Evolutionary conservation across 2,329 filamentous ascomycete species (phyloP).

Genomic region (Exophiala aquamarina): DNA sequence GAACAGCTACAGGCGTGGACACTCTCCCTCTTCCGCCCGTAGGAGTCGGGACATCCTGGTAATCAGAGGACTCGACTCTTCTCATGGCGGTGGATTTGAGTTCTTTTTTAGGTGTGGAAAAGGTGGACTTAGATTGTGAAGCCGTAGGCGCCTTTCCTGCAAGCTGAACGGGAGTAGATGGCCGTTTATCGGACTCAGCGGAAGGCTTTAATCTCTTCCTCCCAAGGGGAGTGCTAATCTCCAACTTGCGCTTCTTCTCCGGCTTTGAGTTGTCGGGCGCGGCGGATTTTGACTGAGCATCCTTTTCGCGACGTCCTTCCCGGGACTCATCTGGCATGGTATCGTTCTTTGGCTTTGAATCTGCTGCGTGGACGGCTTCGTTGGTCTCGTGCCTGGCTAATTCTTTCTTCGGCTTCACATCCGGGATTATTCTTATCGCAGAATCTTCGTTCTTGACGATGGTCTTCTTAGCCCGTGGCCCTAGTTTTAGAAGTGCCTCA

Average conservation of each 20-base stretch:
- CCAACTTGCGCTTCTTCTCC: slow-evolving; percentile 25
- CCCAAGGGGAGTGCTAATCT: slow-evolving; percentile 13
- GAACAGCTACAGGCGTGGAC: slow-evolving; percentile 28
- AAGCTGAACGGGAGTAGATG: slow-evolving; percentile 37
- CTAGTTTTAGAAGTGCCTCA: slow-evolving; percentile 46
- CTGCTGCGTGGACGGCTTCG: slow-evolving; percentile 24
- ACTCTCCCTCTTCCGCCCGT: slow-evolving; percentile 29
- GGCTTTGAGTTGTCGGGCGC: slow-evolving; percentile 11
- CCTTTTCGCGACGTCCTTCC: slow-evolving; percentile 16
- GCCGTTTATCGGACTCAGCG: slow-evolving; percentile 29
- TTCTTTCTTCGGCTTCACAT: slow-evolving; percentile 14
- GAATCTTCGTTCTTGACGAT: slow-evolving; percentile 8
- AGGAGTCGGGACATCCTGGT: slow-evolving; percentile 41
- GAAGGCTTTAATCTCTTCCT: slow-evolving; percentile 29
- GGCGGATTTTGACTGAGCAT: slow-evolving; percentile 4
- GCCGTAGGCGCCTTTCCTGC: slow-evolving; percentile 35
- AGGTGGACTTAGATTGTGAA: slow-evolving; percentile 28
- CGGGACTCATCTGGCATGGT: slow-evolving; percentile 2
- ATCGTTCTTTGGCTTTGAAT: slow-evolving; percentile 12
- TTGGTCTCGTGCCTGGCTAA: slow-evolving; percentile 17
- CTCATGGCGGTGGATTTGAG: slow-evolving; percentile 38
- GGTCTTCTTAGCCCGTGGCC: slow-evolving; percentile 28
- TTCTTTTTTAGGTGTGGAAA: slow-evolving; percentile 46
- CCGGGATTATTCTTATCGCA: slow-evolving; percentile 1
- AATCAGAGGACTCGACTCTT: slow-evolving; percentile 38